Evolutionary conservation across 352 stramenopile species (phyloP), one percentile per base, ranked within the genome.

Genomic region (Pilasporangium apinafurcum): DNA sequence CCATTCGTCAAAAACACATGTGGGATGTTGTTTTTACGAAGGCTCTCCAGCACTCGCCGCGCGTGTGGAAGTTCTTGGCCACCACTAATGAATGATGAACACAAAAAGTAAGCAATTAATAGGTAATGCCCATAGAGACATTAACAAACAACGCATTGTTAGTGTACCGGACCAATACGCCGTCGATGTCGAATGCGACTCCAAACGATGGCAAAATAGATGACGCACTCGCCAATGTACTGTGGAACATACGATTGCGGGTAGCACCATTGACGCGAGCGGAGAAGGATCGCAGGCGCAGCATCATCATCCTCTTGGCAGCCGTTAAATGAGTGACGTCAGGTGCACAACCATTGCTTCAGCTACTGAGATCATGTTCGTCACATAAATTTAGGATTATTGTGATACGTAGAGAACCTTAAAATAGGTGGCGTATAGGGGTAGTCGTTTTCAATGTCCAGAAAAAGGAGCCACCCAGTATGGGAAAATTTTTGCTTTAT

Each of bases 1-100:
- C 85, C 84, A 39, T 96, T 96, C 10, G 87, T 96, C 33, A 96
- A 51, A 57, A 95, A 96, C 20, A 96, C 83, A 45, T 93, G 84
- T 14, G 86, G 86, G 17, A 96, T 76, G 29, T 68, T 56, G 26
- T 83, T 59, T 22, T 46, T 40, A 1, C 69, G 55, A 22, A 95
- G 61, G 17, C 70, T 85, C 33, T 78, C 41, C 33, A 96, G 63
- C 35, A 87, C 66, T 10, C 76, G 65, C 20, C 62, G 60, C 10
- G 87, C 86, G 24, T 73, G 66, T 1, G 80, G 77, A 2, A 96
- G 65, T 20, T 79, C 59, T n/a, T 79, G 55, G 20, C 68, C 74
- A 35, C 87, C 87, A 16, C 80, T 82, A 37, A 38, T 38, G 16
- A n/a, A 12, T 36, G n/a, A n/a, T n/a, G n/a, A n/a, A n/a, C n/a